Base-by-base conservation (phyloP, 192 early-diverging fungal species). In the Gigaspora rosea region DNA sequence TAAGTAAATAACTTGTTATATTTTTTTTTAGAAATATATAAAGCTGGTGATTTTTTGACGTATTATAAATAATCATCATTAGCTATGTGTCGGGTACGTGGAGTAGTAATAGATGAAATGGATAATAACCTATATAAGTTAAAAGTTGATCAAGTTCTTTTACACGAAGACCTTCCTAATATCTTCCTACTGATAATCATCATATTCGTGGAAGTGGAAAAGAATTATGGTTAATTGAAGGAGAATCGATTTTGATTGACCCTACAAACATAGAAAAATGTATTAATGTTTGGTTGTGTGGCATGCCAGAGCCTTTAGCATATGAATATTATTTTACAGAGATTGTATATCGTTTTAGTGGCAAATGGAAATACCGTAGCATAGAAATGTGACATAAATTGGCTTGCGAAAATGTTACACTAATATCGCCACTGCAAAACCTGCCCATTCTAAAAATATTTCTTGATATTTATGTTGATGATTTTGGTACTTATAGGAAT, bases 401-500 rank as follows among this genome's bases (percentile, higher is more conserved):
- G 33, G 27, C 27, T n/a, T 54, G 20, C 33, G 51, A 71, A 27
- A 16, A 71, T 71, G 51, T 71, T 71, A 71, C 22, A 32, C 5
- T 15, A 5, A 36, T 2, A 12, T 7, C 7, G 35, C 35, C 18
- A 46, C n/a, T 0, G 20, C 57, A 57, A 46, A 2, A 15, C 3
- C 1, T 73, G 35, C 57, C 10, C 3, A 46, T 32, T 0, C 4
- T 57, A 47, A 59, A 73, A 3, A 7, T 73, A 18, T 73, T 73
- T 47, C 36, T 73, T 16, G 35, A 73, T 22, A 59, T 73, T 57
- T 73, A 59, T 27, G 2, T 73, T 1, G 10, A 73, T 12, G 41
- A 73, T 41, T 73, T 73, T 46, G 54, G 35, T 1, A 56, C 71
- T 2, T 73, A n/a, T 47, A 32, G 56, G 0, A 73, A 73, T 61